Evolutionary conservation across 306 rosid species (phyloP), one percentile per base, ranked within the genome.

Genomic region (Bauhinia variegata): DNA sequence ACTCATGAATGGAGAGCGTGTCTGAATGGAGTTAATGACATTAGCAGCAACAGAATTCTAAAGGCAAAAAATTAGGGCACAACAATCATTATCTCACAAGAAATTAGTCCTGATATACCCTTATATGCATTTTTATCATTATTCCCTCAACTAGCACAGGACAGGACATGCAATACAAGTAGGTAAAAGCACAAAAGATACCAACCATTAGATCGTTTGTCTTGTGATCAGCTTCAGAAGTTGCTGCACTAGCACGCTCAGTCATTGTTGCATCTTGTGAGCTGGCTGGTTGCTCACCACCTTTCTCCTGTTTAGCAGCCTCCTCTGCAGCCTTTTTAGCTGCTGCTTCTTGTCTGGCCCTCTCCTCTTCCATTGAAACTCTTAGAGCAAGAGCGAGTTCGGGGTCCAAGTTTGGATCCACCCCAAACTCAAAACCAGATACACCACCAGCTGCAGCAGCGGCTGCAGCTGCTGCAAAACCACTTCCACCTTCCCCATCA

Each of bases 291-390:
- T 80, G 91, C 47, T 84, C 99, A 9, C 79, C 89, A 66, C 80
- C 96, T 70, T 88, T 90, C 64, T 85, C 96, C 74, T 83, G 85
- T 76, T 90, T 85, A 46, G 90, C 55, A 71, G 82, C 82, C 48
- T 95, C 99, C 72, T 88, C 99, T 43, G 97, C 85, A 53, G 96
- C 97, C 90, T 84, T 95, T 73, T 88, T 95, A 13, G 99, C 99
- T 73, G 99, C 97, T 43, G 99, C 99, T 80, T 95, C 99, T 58
- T 95, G 99, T 69, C 99, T 85, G 44, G 97, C 99, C 83, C 99
- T 88, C 85, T 95, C 99, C 79, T 95, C 99, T 79, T 95, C 99
- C 99, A 95, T 95, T 49, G 99, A 95, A 77, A 95, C 99, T 79
- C 99, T 88, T 32, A 95, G 90, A 74, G 99, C 99, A 71, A 95